Percentiles rank a stretch among this genome's conserved stretches.
Evolutionary conservation across 257 asterid species (phyloP).

Genomic region (Lantana camara): DNA sequence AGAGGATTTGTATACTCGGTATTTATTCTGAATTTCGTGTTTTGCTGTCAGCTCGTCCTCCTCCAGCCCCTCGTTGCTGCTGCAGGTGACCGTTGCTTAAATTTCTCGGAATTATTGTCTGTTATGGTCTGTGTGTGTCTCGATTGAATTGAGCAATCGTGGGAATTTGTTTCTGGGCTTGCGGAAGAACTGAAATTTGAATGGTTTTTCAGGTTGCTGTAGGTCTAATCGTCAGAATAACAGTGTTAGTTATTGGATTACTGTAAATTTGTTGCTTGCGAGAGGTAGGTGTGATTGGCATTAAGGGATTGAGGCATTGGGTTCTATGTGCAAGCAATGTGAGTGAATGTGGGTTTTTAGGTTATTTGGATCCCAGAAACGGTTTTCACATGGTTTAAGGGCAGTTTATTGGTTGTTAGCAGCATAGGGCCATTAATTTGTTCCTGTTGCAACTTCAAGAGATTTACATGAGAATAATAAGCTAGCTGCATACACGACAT

Average conservation of each 20-base stretch:
- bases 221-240: not conserved
- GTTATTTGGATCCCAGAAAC: not conserved
- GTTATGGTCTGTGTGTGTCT: not conserved
- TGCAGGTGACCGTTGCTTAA: slow-evolving; percentile 45
- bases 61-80: slow-evolving; percentile 86
- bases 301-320: not conserved
- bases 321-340: too few species aligned
- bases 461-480: not conserved
- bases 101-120: too few species aligned
- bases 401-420: not conserved
- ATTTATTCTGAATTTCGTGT: slow-evolving; percentile 64
- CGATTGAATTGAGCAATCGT: not conserved
- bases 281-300: not conserved
- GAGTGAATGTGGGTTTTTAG: not conserved
- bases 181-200: not conserved
- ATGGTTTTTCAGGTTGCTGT: slow-evolving; percentile 1
- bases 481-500: not conserved
- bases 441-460: not conserved
- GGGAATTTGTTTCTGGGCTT: slow-evolving; percentile 7
- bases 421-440: not conserved
- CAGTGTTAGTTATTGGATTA: not conserved
- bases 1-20: slow-evolving; percentile 55
- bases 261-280: not conserved
- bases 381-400: not conserved
- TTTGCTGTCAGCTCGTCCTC: slow-evolving; percentile 70